These are phyloP conservation scores for Epicoccum sorghinum DNA, from an alignment of 2,329 filamentous ascomycete genomes.

Conservation along the genomic window DNA sequence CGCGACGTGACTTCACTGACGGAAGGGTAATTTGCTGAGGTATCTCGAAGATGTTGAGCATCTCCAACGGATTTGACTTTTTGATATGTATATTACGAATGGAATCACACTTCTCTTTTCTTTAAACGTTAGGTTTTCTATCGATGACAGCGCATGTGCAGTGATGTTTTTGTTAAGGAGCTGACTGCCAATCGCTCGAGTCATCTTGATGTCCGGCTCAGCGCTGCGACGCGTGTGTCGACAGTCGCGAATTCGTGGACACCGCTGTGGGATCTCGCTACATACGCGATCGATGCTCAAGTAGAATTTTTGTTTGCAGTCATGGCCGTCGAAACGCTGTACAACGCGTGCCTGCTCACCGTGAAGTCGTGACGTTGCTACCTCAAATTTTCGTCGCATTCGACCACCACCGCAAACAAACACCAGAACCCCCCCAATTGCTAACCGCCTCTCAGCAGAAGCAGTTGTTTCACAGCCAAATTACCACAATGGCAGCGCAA, in stretches of 20 bases:
- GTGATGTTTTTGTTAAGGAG: no score
- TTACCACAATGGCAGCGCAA: constrained; percentile 34
- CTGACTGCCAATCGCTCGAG: no score
- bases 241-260: background rate
- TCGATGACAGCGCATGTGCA: no score
- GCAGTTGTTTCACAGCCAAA: background rate
- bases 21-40: no score
- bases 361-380: constrained; percentile 18
- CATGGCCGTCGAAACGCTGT: background rate
- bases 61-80: no score
- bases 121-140: no score
- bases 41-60: no score
- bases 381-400: constrained; percentile 18
- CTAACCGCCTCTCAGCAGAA: background rate
- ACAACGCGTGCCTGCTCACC: background rate
- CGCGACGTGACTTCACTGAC: no score
- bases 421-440: constrained; percentile 13
- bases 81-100: no score
- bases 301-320: background rate
- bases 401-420: constrained; percentile 14
- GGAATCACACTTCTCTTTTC: no score
- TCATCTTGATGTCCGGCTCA: no score
- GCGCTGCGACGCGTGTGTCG: background rate
- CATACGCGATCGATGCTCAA: no score
- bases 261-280: background rate